phyloP scores from a whole-genome alignment of 2,329 filamentous ascomycete genomes.

The Fusarium sp. region DNA sequence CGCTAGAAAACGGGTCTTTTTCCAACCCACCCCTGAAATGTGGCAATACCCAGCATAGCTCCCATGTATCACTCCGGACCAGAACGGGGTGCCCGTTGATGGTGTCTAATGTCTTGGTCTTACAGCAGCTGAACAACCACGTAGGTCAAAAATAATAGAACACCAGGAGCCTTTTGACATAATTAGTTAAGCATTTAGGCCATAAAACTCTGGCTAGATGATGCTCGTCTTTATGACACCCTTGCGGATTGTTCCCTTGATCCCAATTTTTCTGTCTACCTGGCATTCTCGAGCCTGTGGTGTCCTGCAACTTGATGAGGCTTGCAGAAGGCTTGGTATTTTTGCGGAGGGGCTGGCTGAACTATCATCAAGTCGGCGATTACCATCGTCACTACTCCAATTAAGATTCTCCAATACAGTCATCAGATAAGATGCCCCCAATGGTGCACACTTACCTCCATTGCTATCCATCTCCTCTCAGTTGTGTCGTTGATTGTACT shows the following conservation, averaged over 20 bases:
- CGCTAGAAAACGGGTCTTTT: slow-evolving; percentile 45
- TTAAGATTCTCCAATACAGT: slow-evolving; percentile 11
- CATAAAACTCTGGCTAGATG: no score
- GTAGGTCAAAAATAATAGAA: no score
- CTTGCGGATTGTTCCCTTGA: no score
- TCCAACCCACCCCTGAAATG: slow-evolving; percentile 33
- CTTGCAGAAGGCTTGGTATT: slow-evolving; percentile 9
- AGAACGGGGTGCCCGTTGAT: slow-evolving; percentile 37
- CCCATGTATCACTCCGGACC: slow-evolving; percentile 14
- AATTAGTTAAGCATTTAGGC: no score
- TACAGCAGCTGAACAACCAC: slow-evolving; percentile 28
- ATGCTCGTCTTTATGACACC: no score
- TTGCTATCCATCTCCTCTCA: not conserved
- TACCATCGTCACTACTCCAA: slow-evolving; percentile 14
- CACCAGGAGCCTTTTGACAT: no score
- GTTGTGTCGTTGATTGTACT: slow-evolving; percentile 1
- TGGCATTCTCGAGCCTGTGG: slow-evolving; percentile 15
- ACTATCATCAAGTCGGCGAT: slow-evolving; percentile 18
- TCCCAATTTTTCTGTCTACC: no score
- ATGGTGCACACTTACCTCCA: not conserved
- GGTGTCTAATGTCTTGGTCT: slow-evolving; percentile 23
- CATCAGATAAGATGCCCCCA: slow-evolving; percentile 31
- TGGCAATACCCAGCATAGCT: slow-evolving; percentile 37
- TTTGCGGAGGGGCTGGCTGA: slow-evolving; percentile 33
- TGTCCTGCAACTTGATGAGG: slow-evolving; percentile 15